phyloP scores from a whole-genome alignment of 306 rosid species.

The Sesbania bispinosa region DNA sequence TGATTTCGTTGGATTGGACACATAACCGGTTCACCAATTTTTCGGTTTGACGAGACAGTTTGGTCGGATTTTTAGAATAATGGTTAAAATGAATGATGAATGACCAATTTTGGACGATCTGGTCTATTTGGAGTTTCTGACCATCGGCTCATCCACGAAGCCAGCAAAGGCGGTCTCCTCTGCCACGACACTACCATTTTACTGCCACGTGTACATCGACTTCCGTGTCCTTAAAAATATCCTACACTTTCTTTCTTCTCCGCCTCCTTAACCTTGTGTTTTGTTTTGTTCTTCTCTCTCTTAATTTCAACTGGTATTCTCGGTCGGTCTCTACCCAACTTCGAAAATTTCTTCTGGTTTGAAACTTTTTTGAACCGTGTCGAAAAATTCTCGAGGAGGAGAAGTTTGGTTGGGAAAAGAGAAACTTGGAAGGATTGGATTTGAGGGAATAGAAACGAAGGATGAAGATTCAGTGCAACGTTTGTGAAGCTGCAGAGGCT shows the following conservation, averaged over 20 bases:
- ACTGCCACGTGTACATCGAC: constrained; percentile 46
- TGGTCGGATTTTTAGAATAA: too few relatives aligned
- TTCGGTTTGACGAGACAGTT: too few relatives aligned
- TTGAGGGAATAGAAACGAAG: not conserved
- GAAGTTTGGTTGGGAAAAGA: not conserved
- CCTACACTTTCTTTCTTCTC: constrained; percentile 12
- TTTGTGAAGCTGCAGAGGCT: constrained; percentile 88
- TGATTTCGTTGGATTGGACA: too few relatives aligned
- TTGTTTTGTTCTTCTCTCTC: too few relatives aligned
- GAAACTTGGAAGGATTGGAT: not conserved
- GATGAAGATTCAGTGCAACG: constrained; percentile 99
- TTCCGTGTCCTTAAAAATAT: constrained; percentile 46
- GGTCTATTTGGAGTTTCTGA: too few relatives aligned
- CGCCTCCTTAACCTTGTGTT: constrained; percentile 50
- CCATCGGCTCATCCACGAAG: not conserved
- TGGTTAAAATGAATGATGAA: too few relatives aligned
- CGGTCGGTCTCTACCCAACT: too few relatives aligned
- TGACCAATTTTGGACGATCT: too few relatives aligned
- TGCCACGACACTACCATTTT: constrained; percentile 51
- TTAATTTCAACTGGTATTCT: too few relatives aligned
- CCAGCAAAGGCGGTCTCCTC: constrained; percentile 51
- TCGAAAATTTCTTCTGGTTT: too few relatives aligned
- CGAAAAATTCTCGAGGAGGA: not conserved
- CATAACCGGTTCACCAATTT: too few relatives aligned
- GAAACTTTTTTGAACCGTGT: not conserved